Percentiles rank a stretch among this genome's conserved stretches.
Conservation (phyloP, 495 filamentous ascomycete species). For the Podospora anserina region DNA sequence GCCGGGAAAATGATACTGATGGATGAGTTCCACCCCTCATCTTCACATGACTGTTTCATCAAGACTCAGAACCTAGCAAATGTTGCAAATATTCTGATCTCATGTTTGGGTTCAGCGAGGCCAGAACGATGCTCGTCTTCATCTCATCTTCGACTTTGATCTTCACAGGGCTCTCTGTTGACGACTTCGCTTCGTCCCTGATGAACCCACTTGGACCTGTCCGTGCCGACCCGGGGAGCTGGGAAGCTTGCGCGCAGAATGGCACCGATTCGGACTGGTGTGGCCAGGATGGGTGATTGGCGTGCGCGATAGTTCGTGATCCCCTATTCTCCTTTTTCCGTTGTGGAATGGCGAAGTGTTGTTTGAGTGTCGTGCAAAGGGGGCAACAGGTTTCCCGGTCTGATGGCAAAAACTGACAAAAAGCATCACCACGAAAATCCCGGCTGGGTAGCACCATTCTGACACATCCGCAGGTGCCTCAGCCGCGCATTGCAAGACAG, state of each 20-base stretch:
- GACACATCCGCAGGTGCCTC: constrained; percentile 2
- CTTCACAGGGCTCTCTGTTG: background rate
- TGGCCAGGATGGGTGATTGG: constrained; percentile 7
- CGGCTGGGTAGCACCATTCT: constrained; percentile 4
- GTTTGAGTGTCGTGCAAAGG: background rate
- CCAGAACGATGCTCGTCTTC: background rate
- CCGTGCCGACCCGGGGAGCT: constrained; percentile 6
- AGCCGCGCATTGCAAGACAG: constrained; percentile 3
- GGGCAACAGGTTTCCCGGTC: background rate
- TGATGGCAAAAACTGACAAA: background rate
- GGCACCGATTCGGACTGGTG: constrained; percentile 7
- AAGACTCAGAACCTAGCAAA: too few species aligned
- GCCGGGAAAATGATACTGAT: background rate
- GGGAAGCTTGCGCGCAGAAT: constrained; percentile 1
- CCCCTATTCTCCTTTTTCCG: constrained; percentile 1
- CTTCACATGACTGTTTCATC: too few species aligned
- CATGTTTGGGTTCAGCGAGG: too few species aligned
- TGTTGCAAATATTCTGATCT: too few species aligned
- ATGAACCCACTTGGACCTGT: background rate
- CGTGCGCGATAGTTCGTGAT: background rate
- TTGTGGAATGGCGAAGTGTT: background rate
- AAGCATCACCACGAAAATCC: constrained; percentile 1
- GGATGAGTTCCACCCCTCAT: background rate
- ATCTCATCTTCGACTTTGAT: constrained; percentile 2
- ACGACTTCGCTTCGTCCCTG: background rate